Evolutionary conservation across 306 rosid genomes (phyloP), one percentile per base, ranked within the genome.

Genomic region (Senna siamea): DNA sequence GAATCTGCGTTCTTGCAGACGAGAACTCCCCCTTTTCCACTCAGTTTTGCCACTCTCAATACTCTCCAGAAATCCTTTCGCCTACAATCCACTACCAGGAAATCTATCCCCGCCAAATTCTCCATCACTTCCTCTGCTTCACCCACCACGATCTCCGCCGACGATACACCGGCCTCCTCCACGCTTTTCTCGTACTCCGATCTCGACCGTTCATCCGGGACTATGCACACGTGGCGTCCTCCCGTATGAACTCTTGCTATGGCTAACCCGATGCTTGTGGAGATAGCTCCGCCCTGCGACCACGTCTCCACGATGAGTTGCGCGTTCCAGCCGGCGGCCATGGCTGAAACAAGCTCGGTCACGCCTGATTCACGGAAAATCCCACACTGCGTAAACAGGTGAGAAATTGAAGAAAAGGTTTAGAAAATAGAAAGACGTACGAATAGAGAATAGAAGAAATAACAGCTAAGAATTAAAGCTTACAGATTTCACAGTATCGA

Each of bases 311-410:
- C 93, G 4, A 94, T 91, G 40, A 94, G 61, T 34, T 79, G 74
- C 0, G 98, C 89, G 46, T 88, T 94, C 98, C 98, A 89, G 5
- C 98, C 98, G 3, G 96, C 98, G 7, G 97, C 97, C 96, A 91
- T 94, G 54, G 98, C 96, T 1, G 98, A 84, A 23, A 91, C 70
- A 0, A 94, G 79, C 85, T 94, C 98, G 13, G 98, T 88, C 4
- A 81, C 92, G 5, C 98, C 96, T 0, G 93, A 91, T 79, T 86
- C 93, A 1, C 54, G 61, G 52, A 35, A 78, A 7, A 82, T 52
- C 73, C 82, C 78, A 17, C 93, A 93, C 96, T 91, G 80, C 62
- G 11, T 15, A 64, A 86, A 48, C 52, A 40, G 74, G 23, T 3
- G 19, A 22, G 20, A 6, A 18, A 17, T 11, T 0, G 7, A 73